Conservation (phyloP, 2,329 filamentous ascomycete species). For the Paraconiothyrium sp. region DNA sequence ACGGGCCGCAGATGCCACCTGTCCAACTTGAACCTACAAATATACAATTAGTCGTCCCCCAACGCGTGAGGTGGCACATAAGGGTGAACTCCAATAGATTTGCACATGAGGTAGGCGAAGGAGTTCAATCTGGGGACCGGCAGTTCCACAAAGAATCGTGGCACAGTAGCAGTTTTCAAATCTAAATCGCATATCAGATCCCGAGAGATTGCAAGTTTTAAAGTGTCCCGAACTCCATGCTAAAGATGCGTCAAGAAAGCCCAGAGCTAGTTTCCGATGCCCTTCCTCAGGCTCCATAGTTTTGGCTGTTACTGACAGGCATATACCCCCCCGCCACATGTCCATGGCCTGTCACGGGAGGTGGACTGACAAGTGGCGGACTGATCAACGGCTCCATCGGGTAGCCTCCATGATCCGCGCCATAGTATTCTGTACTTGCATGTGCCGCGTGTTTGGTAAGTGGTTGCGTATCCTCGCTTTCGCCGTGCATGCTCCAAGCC, state of each 20-base stretch:
- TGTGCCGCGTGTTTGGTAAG: conserved; percentile 16
- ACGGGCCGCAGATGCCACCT: conserved; percentile 15
- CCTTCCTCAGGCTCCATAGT: conserved; percentile 25
- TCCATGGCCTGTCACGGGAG: conserved; percentile 12
- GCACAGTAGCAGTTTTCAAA: background rate
- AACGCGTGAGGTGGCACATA: conserved; percentile 1
- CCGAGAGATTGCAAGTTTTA: background rate
- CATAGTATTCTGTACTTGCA: conserved; percentile 29
- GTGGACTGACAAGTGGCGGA: conserved; percentile 29
- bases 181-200: background rate
- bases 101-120: background rate
- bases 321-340: conserved; percentile 27
- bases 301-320: conserved; percentile 29
- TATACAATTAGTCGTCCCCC: background rate
- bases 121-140: background rate
- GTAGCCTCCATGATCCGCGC: conserved; percentile 23
- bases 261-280: background rate
- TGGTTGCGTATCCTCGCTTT: conserved; percentile 27
- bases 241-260: background rate
- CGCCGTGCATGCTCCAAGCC: conserved; percentile 33
- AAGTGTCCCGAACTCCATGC: conserved; percentile 8
- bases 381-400: conserved; percentile 31
- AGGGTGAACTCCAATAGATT: no score
- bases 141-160: background rate
- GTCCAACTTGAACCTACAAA: background rate